Evolutionary conservation across 2,329 filamentous ascomycete species (phyloP), one percentile per base, ranked within the genome.

Genomic region (Neopestalotiopsis rosae): DNA sequence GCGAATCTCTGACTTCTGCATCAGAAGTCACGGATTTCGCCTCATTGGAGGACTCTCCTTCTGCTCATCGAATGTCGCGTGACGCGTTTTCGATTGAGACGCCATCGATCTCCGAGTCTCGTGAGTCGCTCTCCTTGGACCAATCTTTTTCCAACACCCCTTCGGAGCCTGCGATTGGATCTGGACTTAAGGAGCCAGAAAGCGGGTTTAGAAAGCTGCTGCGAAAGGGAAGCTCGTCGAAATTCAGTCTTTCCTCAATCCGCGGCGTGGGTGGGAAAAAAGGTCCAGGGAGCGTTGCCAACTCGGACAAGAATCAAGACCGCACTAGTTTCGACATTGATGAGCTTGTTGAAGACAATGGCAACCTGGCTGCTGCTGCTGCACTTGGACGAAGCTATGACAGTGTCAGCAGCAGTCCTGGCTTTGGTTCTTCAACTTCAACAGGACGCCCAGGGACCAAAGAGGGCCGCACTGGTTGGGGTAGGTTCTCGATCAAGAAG

Each of bases 201-300:
- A 88, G 88, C 71, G 87, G 88, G 67, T 81, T 90, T 72, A 82
- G 86, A 76, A 88, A 90, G 76, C 82, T 91, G 63, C 86, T 91
- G 68, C 87, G 89, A 40, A 91, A 91, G 80, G 88, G 89, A 64
- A 90, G 88, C 76, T 89, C 88, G 6, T 86, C 88, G 78, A 91
- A 91, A 80, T 91, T 91, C 76, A 88, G 88, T 77, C 81, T 91
- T 69, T 85, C 89, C 13, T 88, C 88, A 1, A 77, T 79, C 32
- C 76, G 63, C 78, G 87, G 69, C 74, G 87, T 77, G 70, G 83
- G 76, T 24, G 83, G 84, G 65, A 91, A 90, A 82, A 90, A 90
- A 74, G 87, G 86, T 3, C 82, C 86, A 5, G 85, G 87, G 62
- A 90, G 87, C 76, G 83, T 85, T 17, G 84, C 84, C 63, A 86